These are phyloP conservation scores for Monosporozyma aerobia DNA, from an alignment of 805 yeast genomes.

Conservation along the genomic window DNA sequence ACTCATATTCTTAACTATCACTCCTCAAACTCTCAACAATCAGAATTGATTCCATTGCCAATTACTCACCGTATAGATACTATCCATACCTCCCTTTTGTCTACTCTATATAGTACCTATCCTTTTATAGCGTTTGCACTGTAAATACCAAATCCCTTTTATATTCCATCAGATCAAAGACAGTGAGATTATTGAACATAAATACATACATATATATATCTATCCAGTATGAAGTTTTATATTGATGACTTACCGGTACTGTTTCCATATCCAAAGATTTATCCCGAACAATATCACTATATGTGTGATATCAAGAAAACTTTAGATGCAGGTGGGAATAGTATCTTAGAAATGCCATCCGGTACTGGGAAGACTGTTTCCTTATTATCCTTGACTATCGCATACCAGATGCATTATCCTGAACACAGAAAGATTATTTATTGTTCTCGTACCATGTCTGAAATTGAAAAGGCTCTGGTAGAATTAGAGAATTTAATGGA, in stretches of 20 bases:
- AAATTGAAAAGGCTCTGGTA: slow-evolving; percentile 91
- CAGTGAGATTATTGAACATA: not conserved
- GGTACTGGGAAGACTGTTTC: slow-evolving; percentile 98
- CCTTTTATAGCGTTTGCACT: not conserved
- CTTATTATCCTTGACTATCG: slow-evolving; percentile 79
- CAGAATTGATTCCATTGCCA: not conserved
- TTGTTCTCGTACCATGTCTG: slow-evolving; percentile 99
- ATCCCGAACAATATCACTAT: slow-evolving; percentile 97
- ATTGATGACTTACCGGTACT: slow-evolving; percentile 94
- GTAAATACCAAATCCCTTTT: not conserved
- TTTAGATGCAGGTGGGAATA: slow-evolving; percentile 91
- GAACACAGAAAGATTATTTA: slow-evolving; percentile 86
- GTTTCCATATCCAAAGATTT: slow-evolving; percentile 92
- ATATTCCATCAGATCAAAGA: not conserved
- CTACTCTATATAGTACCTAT: not conserved
- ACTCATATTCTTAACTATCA: not conserved
- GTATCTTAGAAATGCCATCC: slow-evolving; percentile 97
- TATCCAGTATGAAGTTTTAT: slow-evolving; percentile 48
- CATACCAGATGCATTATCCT: slow-evolving; percentile 90
- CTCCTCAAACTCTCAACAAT: not conserved
- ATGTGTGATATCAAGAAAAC: slow-evolving; percentile 94
- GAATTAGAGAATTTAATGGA: slow-evolving; percentile 86
- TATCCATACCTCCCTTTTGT: not conserved
- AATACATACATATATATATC: not conserved
- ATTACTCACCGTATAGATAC: not conserved